A percentile compares a stretch with the other conserved stretches of the same genome.
phyloP scores from a whole-genome alignment of 768 basidiomycete genomes.

The Termitomyces sp. region DNA sequence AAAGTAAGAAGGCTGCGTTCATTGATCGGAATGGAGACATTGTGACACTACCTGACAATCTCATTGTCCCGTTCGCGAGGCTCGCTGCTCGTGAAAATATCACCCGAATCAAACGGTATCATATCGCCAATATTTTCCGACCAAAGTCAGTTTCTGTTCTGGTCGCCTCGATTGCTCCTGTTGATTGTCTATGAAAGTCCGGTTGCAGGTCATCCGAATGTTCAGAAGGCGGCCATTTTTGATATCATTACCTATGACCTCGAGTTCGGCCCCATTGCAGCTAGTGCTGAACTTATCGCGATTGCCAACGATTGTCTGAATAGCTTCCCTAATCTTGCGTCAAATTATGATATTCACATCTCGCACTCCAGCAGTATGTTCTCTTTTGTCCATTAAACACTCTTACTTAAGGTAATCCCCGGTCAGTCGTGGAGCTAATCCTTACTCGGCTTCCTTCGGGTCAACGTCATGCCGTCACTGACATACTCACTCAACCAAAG shows the following conservation, averaged over 20 bases:
- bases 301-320: conserved; percentile 65
- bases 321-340: conserved; percentile 65
- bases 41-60: conserved; percentile 68
- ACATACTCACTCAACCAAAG: conserved; percentile 65
- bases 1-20: conserved; percentile 64
- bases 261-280: conserved; percentile 57
- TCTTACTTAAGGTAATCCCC: neutral
- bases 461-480: conserved; percentile 53
- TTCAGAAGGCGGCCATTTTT: conserved; percentile 72
- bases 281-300: conserved; percentile 72
- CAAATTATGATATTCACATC: conserved; percentile 72
- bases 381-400: neutral
- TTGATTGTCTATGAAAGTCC: conserved; percentile 34
- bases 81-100: conserved; percentile 66
- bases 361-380: conserved; percentile 73
- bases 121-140: conserved; percentile 70
- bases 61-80: conserved; percentile 76
- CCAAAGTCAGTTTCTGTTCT: conserved; percentile 48
- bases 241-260: conserved; percentile 83
- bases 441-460: conserved; percentile 60
- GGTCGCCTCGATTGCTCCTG: neutral
- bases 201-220: conserved; percentile 70
- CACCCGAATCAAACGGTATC: conserved; percentile 79
- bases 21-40: conserved; percentile 81
- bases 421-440: conserved; percentile 62